Evolutionary conservation across 164 flowering plant genomes (phyloP).

Genomic region (Annona cherimola): DNA sequence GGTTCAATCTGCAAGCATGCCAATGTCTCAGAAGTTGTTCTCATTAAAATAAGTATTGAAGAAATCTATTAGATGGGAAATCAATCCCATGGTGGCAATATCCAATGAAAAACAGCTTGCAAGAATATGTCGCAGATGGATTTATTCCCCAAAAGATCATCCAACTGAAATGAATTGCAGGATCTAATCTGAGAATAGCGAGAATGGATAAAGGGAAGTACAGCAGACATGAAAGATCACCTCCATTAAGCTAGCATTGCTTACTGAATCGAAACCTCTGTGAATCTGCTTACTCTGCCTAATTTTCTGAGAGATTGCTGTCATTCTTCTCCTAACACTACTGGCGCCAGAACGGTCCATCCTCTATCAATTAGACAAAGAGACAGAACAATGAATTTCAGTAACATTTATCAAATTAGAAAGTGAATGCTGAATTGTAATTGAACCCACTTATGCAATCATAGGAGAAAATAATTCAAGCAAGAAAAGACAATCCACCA

Average conservation of each 20-base stretch:
- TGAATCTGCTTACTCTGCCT: slow-evolving; percentile 28
- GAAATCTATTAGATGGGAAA: not conserved
- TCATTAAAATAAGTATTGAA: not conserved
- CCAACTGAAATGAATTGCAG: not conserved
- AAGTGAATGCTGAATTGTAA: not conserved
- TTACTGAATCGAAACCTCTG: slow-evolving; percentile 43
- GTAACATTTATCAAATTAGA: not conserved
- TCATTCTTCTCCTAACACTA: slow-evolving; percentile 42
- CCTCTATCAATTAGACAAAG: slow-evolving; percentile 32
- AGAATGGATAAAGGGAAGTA: too few relatives aligned
- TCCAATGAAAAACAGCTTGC: not conserved
- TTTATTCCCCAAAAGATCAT: not conserved
- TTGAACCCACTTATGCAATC: not conserved
- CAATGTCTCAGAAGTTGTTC: not conserved
- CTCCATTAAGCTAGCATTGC: slow-evolving; percentile 81
- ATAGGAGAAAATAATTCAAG: not conserved
- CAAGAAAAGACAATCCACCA: slow-evolving; percentile 34
- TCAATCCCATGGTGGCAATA: not conserved
- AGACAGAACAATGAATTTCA: not conserved
- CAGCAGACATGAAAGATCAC: slow-evolving; percentile 22
- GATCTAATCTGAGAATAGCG: not conserved
- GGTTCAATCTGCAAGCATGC: slow-evolving; percentile 59
- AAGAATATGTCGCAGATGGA: not conserved
- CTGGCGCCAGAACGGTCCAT: slow-evolving; percentile 42
- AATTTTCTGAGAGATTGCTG: slow-evolving; percentile 43